Evolutionary conservation across 805 yeast species (phyloP).

Genomic region (Metschnikowia proteae): DNA sequence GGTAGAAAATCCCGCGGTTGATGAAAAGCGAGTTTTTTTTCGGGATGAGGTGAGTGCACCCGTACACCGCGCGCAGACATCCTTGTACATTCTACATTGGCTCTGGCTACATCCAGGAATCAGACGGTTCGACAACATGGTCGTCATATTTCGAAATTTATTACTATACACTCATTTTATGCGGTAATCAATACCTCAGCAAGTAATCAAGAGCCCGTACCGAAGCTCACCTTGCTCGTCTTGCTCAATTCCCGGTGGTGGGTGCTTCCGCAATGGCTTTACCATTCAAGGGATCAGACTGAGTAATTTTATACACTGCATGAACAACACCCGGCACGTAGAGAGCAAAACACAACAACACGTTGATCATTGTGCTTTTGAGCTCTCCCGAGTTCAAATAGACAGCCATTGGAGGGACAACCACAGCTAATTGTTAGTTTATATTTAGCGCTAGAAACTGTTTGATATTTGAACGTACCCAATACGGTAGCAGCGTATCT

Average conservation of each 20-base stretch:
- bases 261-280: neutral
- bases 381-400: slow-evolving; percentile 1
- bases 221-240: neutral
- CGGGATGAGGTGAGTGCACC: slow-evolving; percentile 9
- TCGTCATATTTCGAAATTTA: neutral
- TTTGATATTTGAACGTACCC: neutral
- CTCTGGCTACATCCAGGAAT: too few relatives aligned
- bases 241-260: neutral
- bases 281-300: slow-evolving; percentile 2
- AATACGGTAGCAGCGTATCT: slow-evolving; percentile 4
- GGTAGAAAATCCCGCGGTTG: slow-evolving; percentile 2
- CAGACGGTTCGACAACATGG: too few relatives aligned
- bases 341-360: slow-evolving; percentile 1
- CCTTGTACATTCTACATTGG: too few relatives aligned
- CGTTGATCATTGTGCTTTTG: neutral
- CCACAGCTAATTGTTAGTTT: slow-evolving; percentile 2
- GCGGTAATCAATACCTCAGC: neutral
- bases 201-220: neutral
- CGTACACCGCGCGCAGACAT: slow-evolving; percentile 1
- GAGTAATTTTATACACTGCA: neutral
- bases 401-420: slow-evolving; percentile 2
- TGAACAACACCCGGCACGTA: slow-evolving; percentile 3
- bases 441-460: too few relatives aligned
- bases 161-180: slow-evolving; percentile 3
- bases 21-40: slow-evolving; percentile 5